phyloP scores from a whole-genome alignment of 495 filamentous ascomycete genomes.

The Collariella sp. region DNA sequence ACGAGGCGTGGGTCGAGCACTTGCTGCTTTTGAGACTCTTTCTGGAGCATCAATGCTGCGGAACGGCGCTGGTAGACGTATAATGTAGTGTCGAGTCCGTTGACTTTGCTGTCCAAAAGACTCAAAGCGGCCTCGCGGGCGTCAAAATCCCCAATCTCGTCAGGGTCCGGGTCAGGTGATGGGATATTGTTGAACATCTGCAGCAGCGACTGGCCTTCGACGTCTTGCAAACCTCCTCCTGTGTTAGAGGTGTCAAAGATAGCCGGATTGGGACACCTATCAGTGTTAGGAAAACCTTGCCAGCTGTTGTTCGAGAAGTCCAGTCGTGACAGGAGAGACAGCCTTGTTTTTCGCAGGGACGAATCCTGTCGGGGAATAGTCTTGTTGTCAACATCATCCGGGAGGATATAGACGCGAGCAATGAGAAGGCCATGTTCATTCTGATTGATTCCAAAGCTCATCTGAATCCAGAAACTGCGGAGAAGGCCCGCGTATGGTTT shows the following conservation, averaged over 20 bases:
- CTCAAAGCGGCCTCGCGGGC: slow-evolving; percentile 52
- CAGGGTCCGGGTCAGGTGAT: slow-evolving; percentile 54
- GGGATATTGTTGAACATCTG: slow-evolving; percentile 80
- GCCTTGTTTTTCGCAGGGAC: slow-evolving; percentile 38
- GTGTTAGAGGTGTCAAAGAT: background rate
- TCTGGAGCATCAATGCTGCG: slow-evolving; percentile 77
- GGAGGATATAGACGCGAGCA: slow-evolving; percentile 57
- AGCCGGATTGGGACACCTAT: background rate
- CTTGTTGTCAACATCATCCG: slow-evolving; percentile 53
- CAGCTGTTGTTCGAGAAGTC: slow-evolving; percentile 51
- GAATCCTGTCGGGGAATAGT: slow-evolving; percentile 37
- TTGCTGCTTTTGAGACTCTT: slow-evolving; percentile 57
- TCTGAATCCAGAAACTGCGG: slow-evolving; percentile 33
- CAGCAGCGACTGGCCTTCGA: slow-evolving; percentile 52
- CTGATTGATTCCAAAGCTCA: slow-evolving; percentile 25
- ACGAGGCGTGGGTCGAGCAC: slow-evolving; percentile 68
- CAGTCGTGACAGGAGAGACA: slow-evolving; percentile 44
- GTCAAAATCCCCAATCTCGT: slow-evolving; percentile 46
- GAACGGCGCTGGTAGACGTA: slow-evolving; percentile 77
- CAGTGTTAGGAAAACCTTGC: slow-evolving; percentile 32
- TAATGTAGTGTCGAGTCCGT: slow-evolving; percentile 57
- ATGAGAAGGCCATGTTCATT: slow-evolving; percentile 19
- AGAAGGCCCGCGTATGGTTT: slow-evolving; percentile 2
- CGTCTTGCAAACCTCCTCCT: background rate
- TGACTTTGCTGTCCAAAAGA: slow-evolving; percentile 48